phyloP scores from a whole-genome alignment of 1,284 basidiomycete species.

The Sanghuangporus baumii region DNA sequence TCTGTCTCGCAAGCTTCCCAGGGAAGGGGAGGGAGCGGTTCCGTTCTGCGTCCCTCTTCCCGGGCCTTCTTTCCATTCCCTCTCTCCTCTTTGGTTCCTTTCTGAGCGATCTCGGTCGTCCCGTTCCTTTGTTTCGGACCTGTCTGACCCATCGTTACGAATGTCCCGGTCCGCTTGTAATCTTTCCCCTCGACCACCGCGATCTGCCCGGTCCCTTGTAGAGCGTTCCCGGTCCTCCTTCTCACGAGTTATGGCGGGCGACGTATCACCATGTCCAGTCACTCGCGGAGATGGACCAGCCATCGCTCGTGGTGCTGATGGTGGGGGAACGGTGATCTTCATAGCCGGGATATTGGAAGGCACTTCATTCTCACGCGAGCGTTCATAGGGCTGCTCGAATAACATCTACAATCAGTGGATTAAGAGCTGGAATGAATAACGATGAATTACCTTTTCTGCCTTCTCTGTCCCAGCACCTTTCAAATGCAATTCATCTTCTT shows the following conservation, averaged over 20 bases:
- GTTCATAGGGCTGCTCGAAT: conserved; percentile 4
- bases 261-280: conserved; percentile 17
- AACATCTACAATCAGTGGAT: neutral
- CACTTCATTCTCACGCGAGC: conserved; percentile 11
- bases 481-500: conserved; percentile 37
- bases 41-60: conserved; percentile 6
- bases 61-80: conserved; percentile 13
- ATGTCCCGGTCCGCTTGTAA: conserved; percentile 1
- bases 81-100: conserved; percentile 6
- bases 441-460: conserved; percentile 49
- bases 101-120: conserved; percentile 7
- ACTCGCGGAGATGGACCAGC: conserved; percentile 19
- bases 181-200: neutral
- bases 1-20: conserved; percentile 9
- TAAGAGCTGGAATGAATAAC: neutral
- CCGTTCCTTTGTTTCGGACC: conserved; percentile 9
- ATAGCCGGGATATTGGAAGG: neutral
- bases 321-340: conserved; percentile 28
- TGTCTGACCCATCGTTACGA: conserved; percentile 1
- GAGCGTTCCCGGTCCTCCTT: conserved; percentile 26
- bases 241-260: conserved; percentile 36
- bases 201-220: conserved; percentile 3
- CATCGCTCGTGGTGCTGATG: conserved; percentile 72
- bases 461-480: conserved; percentile 47
- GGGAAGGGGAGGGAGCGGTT: neutral